These are phyloP conservation scores for Fusarium clavum DNA, from an alignment of 2,329 filamentous ascomycete species.

Conservation along the genomic window DNA sequence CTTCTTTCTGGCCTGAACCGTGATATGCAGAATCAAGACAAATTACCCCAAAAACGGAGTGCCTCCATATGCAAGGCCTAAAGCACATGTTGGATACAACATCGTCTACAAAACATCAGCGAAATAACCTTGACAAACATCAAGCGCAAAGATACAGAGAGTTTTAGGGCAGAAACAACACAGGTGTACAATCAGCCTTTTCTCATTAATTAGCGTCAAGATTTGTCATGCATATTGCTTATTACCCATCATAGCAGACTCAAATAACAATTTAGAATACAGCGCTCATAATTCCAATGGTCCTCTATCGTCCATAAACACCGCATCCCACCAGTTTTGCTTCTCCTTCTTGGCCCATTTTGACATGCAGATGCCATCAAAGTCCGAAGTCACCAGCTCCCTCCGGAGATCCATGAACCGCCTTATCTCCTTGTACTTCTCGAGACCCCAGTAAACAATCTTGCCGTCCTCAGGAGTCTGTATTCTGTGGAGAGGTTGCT, in stretches of 20 bases:
- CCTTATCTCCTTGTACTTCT: slow-evolving; percentile 27
- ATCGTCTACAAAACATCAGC: neutral
- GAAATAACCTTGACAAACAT: neutral
- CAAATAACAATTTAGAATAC: neutral
- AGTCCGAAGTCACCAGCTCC: slow-evolving; percentile 3
- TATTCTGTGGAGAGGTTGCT: slow-evolving; percentile 12
- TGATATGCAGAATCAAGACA: neutral
- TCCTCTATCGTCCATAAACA: slow-evolving; percentile 22
- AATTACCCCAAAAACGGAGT: neutral
- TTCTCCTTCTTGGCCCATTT: slow-evolving; percentile 27
- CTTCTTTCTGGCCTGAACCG: neutral
- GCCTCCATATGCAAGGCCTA: neutral
- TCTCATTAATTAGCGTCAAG: too few species aligned
- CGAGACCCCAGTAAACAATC: slow-evolving; percentile 32
- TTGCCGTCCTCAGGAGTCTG: neutral
- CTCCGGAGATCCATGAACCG: slow-evolving; percentile 7
- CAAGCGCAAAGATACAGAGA: neutral
- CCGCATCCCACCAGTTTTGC: slow-evolving; percentile 25
- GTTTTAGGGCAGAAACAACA: too few species aligned
- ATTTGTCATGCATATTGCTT: neutral
- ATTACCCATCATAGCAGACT: neutral
- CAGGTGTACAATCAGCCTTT: neutral
- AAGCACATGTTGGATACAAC: neutral
- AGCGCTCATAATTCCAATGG: slow-evolving; percentile 11
- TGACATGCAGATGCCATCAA: slow-evolving; percentile 13